Conservation (phyloP, 805 yeast species). For the Peterozyma xylosa region DNA sequence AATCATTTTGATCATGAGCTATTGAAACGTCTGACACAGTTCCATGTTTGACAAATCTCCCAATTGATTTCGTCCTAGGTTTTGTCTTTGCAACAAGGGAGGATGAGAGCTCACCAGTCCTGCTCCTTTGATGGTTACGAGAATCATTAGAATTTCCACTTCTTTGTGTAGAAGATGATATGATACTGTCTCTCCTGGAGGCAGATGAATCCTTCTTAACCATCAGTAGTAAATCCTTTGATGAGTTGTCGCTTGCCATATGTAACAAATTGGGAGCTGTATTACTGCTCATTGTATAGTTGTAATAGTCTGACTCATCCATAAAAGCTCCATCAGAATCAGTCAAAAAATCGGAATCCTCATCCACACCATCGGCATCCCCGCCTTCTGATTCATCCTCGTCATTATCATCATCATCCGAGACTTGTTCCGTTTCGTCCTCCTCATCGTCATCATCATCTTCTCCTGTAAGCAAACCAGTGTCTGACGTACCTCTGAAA, state of each 20-base stretch:
- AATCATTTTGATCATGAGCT: no score
- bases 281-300: background rate
- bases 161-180: background rate
- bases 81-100: background rate
- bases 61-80: no score
- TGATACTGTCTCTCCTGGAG: background rate
- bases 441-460: slow-evolving; percentile 12
- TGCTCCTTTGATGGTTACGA: background rate
- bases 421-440: slow-evolving; percentile 1
- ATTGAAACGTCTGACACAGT: no score
- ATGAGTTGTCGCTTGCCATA: slow-evolving; percentile 1
- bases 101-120: background rate
- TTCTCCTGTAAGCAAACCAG: slow-evolving; percentile 7
- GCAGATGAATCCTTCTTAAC: background rate
- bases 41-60: no score
- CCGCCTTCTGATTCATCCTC: slow-evolving; percentile 17
- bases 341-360: slow-evolving; percentile 28
- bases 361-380: slow-evolving; percentile 22
- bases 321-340: slow-evolving; percentile 33
- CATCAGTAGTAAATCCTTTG: background rate
- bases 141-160: background rate
- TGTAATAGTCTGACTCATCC: slow-evolving; percentile 15
- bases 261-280: background rate
- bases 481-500: slow-evolving; percentile 8
- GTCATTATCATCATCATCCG: slow-evolving; percentile 13